Evolutionary conservation across 805 yeast species (phyloP).

Genomic region (Yamadazyma kitorensis): DNA sequence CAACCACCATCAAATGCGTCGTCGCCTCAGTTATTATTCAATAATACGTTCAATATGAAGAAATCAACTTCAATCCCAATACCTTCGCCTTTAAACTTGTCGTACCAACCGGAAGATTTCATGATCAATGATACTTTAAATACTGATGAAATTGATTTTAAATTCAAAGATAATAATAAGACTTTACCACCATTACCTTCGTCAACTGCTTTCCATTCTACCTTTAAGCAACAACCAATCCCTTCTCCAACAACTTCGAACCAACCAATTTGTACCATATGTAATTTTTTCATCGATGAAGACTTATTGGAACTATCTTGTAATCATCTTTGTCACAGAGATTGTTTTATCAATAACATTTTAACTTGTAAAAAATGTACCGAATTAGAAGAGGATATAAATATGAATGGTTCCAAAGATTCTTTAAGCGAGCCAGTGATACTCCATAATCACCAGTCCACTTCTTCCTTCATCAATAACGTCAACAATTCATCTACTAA

Average conservation of each 20-base stretch:
- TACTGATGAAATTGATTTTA: slow-evolving; percentile 4
- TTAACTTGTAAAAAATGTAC: slow-evolving; percentile 14
- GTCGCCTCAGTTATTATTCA: too few species aligned
- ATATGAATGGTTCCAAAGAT: neutral
- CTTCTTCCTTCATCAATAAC: too few species aligned
- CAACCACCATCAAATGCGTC: too few species aligned
- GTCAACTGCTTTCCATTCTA: slow-evolving; percentile 1
- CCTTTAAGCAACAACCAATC: neutral
- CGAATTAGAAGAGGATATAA: neutral
- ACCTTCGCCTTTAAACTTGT: slow-evolving; percentile 13
- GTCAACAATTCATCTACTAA: too few species aligned
- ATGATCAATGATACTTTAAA: slow-evolving; percentile 1
- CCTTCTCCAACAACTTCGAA: neutral
- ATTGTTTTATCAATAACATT: slow-evolving; percentile 18
- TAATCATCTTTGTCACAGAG: slow-evolving; percentile 24
- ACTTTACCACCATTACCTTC: neutral
- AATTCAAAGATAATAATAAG: neutral
- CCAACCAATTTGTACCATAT: slow-evolving; percentile 11
- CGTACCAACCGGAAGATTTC: slow-evolving; percentile 4
- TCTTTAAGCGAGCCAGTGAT: too few species aligned
- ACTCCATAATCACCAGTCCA: too few species aligned
- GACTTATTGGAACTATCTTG: slow-evolving; percentile 20
- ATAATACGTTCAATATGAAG: too few species aligned
- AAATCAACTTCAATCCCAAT: slow-evolving; percentile 7
- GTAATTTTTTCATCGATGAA: slow-evolving; percentile 13